A percentile compares a stretch with the other conserved stretches of the same genome.
phyloP scores from a whole-genome alignment of 2,329 filamentous ascomycete species.

The Eutypella sp. region DNA sequence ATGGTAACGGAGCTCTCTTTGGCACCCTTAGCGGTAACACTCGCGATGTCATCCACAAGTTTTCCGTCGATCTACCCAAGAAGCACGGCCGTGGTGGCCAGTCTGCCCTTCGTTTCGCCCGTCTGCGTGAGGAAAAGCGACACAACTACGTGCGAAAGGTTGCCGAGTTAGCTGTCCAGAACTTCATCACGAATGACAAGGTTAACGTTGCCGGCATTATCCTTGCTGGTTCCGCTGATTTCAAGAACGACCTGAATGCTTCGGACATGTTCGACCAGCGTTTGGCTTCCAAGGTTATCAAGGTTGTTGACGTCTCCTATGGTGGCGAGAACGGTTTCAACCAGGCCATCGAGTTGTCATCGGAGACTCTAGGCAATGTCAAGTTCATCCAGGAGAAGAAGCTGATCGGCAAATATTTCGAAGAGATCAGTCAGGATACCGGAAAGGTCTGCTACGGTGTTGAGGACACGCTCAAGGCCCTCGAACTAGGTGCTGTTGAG shows the following conservation, averaged over 20 bases:
- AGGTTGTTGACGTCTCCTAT: constrained; percentile 98
- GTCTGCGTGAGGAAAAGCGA: constrained; percentile 98
- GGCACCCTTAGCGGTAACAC: constrained; percentile 97
- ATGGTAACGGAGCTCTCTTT: constrained; percentile 96
- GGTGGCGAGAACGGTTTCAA: constrained; percentile 99
- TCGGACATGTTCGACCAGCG: constrained; percentile 96
- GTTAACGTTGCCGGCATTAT: constrained; percentile 96
- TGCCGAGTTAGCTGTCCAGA: constrained; percentile 94
- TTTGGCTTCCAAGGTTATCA: constrained; percentile 92
- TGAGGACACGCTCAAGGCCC: constrained; percentile 92
- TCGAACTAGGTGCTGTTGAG: constrained; percentile 93
- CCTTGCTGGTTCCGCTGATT: constrained; percentile 94
- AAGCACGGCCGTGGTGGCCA: constrained; percentile 99
- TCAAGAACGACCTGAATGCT: constrained; percentile 98
- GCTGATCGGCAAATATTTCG: constrained; percentile 97
- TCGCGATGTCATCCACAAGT: constrained; percentile 94
- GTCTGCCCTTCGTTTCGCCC: constrained; percentile 97
- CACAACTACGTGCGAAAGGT: constrained; percentile 99
- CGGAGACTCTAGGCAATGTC: constrained; percentile 96
- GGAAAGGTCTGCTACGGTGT: constrained; percentile 97
- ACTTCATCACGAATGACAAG: constrained; percentile 98
- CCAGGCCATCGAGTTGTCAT: constrained; percentile 92
- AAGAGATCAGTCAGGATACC: constrained; percentile 97
- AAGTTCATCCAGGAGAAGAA: constrained; percentile 99
- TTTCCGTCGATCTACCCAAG: constrained; percentile 97